Evolutionary conservation across 2,329 filamentous ascomycete genomes (phyloP), one percentile per base, ranked within the genome.

Genomic region (Dryadomyces quercivorus): DNA sequence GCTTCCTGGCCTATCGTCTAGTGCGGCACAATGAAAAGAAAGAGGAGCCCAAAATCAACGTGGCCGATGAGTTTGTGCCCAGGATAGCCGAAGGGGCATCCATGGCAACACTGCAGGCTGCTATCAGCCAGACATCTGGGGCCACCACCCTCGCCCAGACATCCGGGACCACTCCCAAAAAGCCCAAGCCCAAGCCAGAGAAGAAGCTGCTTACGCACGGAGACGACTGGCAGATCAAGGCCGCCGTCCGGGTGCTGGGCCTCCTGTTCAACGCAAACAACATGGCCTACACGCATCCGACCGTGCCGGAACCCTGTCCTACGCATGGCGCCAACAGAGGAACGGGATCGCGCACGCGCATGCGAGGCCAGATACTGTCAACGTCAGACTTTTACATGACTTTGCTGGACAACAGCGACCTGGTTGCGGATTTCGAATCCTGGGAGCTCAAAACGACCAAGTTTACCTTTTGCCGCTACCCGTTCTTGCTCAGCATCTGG

Each of bases 401-500:
- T 1, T 71, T 95, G 56, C 77, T 95, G 10, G 91, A 96, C 65
- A 89, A 88, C 62, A 81, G 84, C n/a, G 88, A 95, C 64, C 75
- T 95, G 7, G 80, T 93, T 49, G 80, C 80, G 0, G 91, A 96
- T 65, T 95, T 94, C 63, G 88, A 95, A 63, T 77, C 81, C 10
- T 96, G 91, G 91, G 90, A 95, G 65, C 77, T 80, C 5, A 84
- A 79, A 59, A 77, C 78, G 52, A 76, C 77, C 20, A 88, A 82
- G 60, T 95, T 95, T 64, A 80, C 87, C 0, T 95, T 96, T 64
- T 95, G 90, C 65, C 88, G 95, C 65, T 95, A 94, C 63, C 89
- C 91, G 0, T 94, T 95, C 63, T 84, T 95, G 61, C 75, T 96
- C 44, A 95, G 89, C 58, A 90, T 96, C 59, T 91, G 88, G 74